A percentile compares a stretch with the other conserved stretches of the same genome.
These are phyloP conservation scores for Anthostomella pinea DNA, from an alignment of 2,329 filamentous ascomycete species.

Conservation along the genomic window DNA sequence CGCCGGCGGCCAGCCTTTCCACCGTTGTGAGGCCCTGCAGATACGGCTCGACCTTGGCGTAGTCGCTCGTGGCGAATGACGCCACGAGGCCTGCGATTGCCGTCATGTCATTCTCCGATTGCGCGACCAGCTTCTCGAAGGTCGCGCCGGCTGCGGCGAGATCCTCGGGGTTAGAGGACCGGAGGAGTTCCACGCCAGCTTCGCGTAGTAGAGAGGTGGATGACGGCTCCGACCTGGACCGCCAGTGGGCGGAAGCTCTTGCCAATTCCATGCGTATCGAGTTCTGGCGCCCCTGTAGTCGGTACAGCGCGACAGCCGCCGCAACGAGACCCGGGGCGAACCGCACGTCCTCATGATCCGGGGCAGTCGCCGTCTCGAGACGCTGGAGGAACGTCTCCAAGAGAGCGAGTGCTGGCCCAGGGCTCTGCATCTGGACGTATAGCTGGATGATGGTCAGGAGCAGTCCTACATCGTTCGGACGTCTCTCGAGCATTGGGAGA, in stretches of 20 bases:
- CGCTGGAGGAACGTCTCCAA: conserved; percentile 73
- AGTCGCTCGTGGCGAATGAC: conserved; percentile 64
- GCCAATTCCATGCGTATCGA: conserved; percentile 72
- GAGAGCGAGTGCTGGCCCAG: conserved; percentile 69
- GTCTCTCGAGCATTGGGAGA: conserved; percentile 65
- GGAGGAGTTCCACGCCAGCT: conserved; percentile 78
- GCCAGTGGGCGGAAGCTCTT: conserved; percentile 81
- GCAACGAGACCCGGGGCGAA: conserved; percentile 84
- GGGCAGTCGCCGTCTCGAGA: conserved; percentile 59
- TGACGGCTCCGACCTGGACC: conserved; percentile 51
- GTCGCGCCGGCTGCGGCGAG: conserved; percentile 70
- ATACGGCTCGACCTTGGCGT: conserved; percentile 52
- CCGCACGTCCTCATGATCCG: conserved; percentile 64
- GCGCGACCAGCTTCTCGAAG: conserved; percentile 68
- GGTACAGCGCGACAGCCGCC: conserved; percentile 75
- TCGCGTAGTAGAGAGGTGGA: conserved; percentile 71
- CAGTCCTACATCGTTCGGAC: conserved; percentile 78
- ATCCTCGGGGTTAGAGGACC: conserved; percentile 68
- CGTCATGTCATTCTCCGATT: conserved; percentile 64
- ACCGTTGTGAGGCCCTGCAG: conserved; percentile 59
- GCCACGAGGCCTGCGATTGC: conserved; percentile 84
- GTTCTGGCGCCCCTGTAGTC: conserved; percentile 67
- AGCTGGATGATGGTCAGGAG: conserved; percentile 78
- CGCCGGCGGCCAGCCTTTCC: conserved; percentile 55
- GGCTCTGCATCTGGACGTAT: conserved; percentile 69